Evolutionary conservation across 2,329 filamentous ascomycete genomes (phyloP), one percentile per base, ranked within the genome.

Genomic region (Beauveria scarabaeidicola): DNA sequence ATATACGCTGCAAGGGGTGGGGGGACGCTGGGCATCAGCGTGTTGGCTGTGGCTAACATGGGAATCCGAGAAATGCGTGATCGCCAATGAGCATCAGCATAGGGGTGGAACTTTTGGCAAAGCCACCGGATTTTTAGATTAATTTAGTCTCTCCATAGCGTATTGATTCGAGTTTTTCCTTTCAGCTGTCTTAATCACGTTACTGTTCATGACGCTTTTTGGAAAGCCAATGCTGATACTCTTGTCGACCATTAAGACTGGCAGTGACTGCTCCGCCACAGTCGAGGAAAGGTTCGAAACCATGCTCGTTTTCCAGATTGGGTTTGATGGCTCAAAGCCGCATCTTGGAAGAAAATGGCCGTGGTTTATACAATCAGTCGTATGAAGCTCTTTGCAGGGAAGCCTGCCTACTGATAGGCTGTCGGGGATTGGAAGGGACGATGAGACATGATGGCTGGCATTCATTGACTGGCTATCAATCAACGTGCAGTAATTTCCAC

Each of bases 1-100:
- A 52, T 58, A n/a, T 38, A 23, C 47, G 47, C 21, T 32, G 38
- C 19, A 56, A 15, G 11, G 11, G 32, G 32, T 21, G 23, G 6
- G 36, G 21, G 23, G n/a, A 11, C 13, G 32, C 32, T 36, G 32
- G 25, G n/a, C 3, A 43, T 21, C 32, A 13, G 11, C 19, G 23
- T n/a, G 46, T 36, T 36, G 56, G 38, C 46, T 41, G 19, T 8
- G 15, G 53, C 53, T n/a, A 47, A 17, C 15, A 10, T 23, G n/a
- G 15, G 15, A 40, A 56, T 44, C 53, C 53, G 53, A 56, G 17
- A 19, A 48, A 48, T 56, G 43, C 53, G 53, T 27, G 47, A 56
- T 27, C 19, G 15, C 53, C 53, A 41, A 48, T 56, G 29, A 47
- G 43, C 27, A 56, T 6, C 40, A 17, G 5, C 15, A 27, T 27